phyloP scores from a whole-genome alignment of 2,329 filamentous ascomycete genomes.

The Neopestalotiopsis sp. region DNA sequence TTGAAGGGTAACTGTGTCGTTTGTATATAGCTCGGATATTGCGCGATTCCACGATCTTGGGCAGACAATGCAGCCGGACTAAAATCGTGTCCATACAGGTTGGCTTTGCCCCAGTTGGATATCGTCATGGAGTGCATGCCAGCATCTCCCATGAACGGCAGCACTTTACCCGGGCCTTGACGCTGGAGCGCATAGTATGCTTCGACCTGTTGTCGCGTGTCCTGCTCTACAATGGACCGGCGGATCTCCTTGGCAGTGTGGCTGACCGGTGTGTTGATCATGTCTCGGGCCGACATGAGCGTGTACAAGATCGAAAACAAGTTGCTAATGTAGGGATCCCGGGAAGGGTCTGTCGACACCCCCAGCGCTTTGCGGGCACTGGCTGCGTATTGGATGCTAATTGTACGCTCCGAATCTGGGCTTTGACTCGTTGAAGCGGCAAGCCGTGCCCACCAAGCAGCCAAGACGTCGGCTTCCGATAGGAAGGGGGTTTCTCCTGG shows the following conservation, averaged over 20 bases:
- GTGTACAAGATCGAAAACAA: conserved; percentile 27
- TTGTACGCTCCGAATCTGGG: neutral
- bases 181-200: conserved; percentile 30
- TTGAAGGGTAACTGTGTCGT: conserved; percentile 2
- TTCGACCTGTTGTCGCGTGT: conserved; percentile 38
- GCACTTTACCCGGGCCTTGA: neutral
- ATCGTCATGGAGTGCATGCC: conserved; percentile 39
- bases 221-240: conserved; percentile 39
- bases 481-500: conserved; percentile 34
- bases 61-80: conserved; percentile 32
- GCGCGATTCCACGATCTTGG: conserved; percentile 18
- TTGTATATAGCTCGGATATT: conserved; percentile 1
- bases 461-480: conserved; percentile 44
- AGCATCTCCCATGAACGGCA: conserved; percentile 37
- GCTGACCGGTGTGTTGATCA: conserved; percentile 29
- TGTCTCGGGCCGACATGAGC: conserved; percentile 26
- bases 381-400: conserved; percentile 32
- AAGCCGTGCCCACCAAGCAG: conserved; percentile 42
- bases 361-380: conserved; percentile 31
- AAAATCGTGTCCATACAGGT: conserved; percentile 45
- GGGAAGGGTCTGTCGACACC: conserved; percentile 24
- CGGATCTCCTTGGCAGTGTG: conserved; percentile 34
- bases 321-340: conserved; percentile 29
- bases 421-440: conserved; percentile 31
- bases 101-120: conserved; percentile 45